Evolutionary conservation across 2,329 filamentous ascomycete genomes (phyloP).

Genomic region (Stylonectria norvegica): DNA sequence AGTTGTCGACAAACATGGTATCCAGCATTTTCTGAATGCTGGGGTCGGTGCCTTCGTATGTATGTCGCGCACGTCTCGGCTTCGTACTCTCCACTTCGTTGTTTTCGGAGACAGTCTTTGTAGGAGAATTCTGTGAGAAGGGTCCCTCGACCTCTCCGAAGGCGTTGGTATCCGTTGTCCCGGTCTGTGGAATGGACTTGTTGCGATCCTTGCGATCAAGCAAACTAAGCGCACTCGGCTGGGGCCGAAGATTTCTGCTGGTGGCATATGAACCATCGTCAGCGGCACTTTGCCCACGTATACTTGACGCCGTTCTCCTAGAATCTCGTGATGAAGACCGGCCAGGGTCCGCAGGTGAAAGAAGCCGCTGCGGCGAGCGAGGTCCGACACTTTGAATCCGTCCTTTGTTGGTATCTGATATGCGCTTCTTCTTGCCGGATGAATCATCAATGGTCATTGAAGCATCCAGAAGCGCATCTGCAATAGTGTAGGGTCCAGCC

Average conservation of each 20-base stretch:
- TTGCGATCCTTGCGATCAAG: conserved; percentile 57
- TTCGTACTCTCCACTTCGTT: conserved; percentile 31
- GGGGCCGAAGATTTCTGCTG: conserved; percentile 50
- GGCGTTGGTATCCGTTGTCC: conserved; percentile 56
- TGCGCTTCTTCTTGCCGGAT: conserved; percentile 50
- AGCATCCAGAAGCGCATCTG: conserved; percentile 86
- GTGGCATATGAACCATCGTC: conserved; percentile 41
- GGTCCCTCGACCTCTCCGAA: conserved; percentile 60
- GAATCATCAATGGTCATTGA: conserved; percentile 80
- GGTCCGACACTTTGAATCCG: conserved; percentile 39
- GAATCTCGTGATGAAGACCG: conserved; percentile 37
- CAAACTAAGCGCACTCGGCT: conserved; percentile 57
- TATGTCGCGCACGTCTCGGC: conserved; percentile 62
- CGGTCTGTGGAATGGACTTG: conserved; percentile 57
- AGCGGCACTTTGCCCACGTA: conserved; percentile 21
- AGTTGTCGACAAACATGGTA: conserved; percentile 75
- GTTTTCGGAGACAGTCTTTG: conserved; percentile 22
- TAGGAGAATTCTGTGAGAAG: conserved; percentile 38
- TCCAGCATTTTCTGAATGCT: conserved; percentile 71
- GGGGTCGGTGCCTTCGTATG: conserved; percentile 77
- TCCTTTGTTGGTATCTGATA: conserved; percentile 47
- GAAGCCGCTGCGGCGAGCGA: conserved; percentile 27
- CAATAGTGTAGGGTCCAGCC: conserved; percentile 67
- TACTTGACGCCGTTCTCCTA: conserved; percentile 35
- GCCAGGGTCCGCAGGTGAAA: conserved; percentile 30